A percentile compares a stretch with the other conserved stretches of the same genome.
phyloP scores from a whole-genome alignment of 2,329 filamentous ascomycete genomes.

The Madurella fahalii region DNA sequence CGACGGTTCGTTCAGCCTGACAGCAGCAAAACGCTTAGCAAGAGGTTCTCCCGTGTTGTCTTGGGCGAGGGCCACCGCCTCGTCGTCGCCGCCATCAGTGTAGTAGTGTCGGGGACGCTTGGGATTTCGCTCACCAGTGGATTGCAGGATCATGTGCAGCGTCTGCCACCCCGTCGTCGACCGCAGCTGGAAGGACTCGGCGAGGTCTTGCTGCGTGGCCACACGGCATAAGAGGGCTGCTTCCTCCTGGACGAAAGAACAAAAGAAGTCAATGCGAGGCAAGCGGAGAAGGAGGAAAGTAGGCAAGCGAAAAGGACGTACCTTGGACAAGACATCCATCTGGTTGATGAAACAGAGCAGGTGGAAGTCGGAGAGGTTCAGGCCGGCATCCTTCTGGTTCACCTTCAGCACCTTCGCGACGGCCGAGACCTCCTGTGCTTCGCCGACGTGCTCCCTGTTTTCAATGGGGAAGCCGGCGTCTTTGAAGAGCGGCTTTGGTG shows the following conservation, averaged over 20 bases:
- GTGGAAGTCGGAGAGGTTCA: conserved; percentile 87
- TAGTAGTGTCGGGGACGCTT: conserved; percentile 55
- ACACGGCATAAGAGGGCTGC: conserved; percentile 80
- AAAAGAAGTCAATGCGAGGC: neutral
- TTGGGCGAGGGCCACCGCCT: conserved; percentile 20
- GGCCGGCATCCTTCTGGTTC: conserved; percentile 49
- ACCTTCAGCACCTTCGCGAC: conserved; percentile 66
- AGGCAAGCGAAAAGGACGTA: conserved; percentile 39
- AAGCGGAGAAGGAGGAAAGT: neutral
- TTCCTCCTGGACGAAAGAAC: conserved; percentile 64
- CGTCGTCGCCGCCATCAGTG: conserved; percentile 31
- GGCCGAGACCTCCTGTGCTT: conserved; percentile 72
- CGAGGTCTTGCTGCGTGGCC: conserved; percentile 73
- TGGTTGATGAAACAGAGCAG: conserved; percentile 81
- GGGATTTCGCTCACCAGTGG: conserved; percentile 92
- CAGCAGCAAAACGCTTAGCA: conserved; percentile 64
- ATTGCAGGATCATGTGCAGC: conserved; percentile 85
- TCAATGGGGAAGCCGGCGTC: conserved; percentile 78
- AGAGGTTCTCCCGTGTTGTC: conserved; percentile 49
- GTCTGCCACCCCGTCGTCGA: conserved; percentile 92
- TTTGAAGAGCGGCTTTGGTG: conserved; percentile 71
- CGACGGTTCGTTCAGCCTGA: conserved; percentile 52
- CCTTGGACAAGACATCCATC: conserved; percentile 80
- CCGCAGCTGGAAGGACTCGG: conserved; percentile 77
- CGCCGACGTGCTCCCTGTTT: conserved; percentile 82